A percentile compares a stretch with the other conserved stretches of the same genome.
These are phyloP conservation scores for Leptomonas pyrrhocoris DNA, from an alignment of 208 protist species.

Conservation along the genomic window DNA sequence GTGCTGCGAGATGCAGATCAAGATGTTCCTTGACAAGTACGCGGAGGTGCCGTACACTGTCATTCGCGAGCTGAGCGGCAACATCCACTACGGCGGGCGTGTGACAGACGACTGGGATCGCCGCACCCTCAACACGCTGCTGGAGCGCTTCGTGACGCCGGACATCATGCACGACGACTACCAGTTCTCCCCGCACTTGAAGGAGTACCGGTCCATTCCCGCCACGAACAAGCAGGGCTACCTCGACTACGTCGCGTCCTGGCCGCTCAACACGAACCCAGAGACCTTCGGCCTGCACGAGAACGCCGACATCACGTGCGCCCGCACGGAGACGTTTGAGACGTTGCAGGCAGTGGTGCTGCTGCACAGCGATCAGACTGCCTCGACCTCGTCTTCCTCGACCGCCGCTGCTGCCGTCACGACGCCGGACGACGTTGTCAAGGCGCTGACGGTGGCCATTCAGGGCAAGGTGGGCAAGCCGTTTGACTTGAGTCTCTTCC, in stretches of 20 bases:
- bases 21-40: conserved; percentile 97
- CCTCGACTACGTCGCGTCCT: conserved; percentile 89
- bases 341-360: conserved; percentile 86
- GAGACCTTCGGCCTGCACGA: conserved; percentile 98
- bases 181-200: conserved; percentile 79
- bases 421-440: conserved; percentile 86
- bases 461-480: conserved; percentile 66
- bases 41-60: conserved; percentile 97
- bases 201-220: conserved; percentile 84
- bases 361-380: conserved; percentile 72
- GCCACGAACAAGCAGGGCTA: conserved; percentile 83
- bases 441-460: conserved; percentile 84
- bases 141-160: conserved; percentile 92
- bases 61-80: conserved; percentile 94
- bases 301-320: conserved; percentile 98
- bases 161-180: conserved; percentile 93
- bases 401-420: conserved; percentile 27
- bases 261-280: conserved; percentile 94
- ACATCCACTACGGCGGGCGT: conserved; percentile 99
- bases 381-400: conserved; percentile 12
- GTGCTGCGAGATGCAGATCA: conserved; percentile 93
- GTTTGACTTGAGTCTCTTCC: conserved; percentile 89
- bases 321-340: conserved; percentile 91
- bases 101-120: conserved; percentile 99
- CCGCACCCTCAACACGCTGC: conserved; percentile 93